Base-by-base conservation (phyloP, 805 yeast species). In the Wickerhamomyces rabaulensis region DNA sequence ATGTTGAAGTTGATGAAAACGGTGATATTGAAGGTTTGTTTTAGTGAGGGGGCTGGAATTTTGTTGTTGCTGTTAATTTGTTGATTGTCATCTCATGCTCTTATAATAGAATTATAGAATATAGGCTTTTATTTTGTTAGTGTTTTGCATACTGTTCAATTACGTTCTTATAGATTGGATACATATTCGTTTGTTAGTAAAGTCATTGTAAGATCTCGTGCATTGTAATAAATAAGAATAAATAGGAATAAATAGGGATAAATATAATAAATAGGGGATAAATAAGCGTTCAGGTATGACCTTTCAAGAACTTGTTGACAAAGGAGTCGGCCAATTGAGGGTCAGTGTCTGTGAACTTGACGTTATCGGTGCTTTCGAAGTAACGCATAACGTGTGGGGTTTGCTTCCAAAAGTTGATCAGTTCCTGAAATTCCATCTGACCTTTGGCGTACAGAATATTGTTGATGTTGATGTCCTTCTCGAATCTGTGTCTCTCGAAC, bases 391-490 rank as follows among this genome's bases (percentile, higher is more conserved):
- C 88, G 66, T 87, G 95, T 53, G 91, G 79, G 62, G 79, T 81
- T 73, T 88, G 95, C 66, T 87, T 88, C 95, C 96, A 87, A 72
- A 87, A 87, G 69, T 88, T 88, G 59, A 83, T 76, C 60, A 87
- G 75, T 63, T 87, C 95, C 69, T 87, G 96, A 68, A 81, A 88
- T 65, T 88, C 96, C 94, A 86, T 86, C 60, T 86, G 90, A 7
- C 92, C 95, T 70, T 87, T 85, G 70, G 86, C 80, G 55, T 79
- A 79, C 48, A 88, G 71, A 16, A 85, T 75, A 66, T 87, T 88
- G 52, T 76, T 73, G 40, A 84, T 78, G 29, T 79, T 78, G 54
- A 83, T 64, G 60, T 84, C 88, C 44, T 70, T 70, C 44, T 87
- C 88, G 61, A 73, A 87, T 61, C 95, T 75, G 61, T 87, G 76